Percentiles rank a stretch among this genome's conserved stretches.
Conservation (phyloP, 352 stramenopile species). For the Pythium sp. region DNA sequence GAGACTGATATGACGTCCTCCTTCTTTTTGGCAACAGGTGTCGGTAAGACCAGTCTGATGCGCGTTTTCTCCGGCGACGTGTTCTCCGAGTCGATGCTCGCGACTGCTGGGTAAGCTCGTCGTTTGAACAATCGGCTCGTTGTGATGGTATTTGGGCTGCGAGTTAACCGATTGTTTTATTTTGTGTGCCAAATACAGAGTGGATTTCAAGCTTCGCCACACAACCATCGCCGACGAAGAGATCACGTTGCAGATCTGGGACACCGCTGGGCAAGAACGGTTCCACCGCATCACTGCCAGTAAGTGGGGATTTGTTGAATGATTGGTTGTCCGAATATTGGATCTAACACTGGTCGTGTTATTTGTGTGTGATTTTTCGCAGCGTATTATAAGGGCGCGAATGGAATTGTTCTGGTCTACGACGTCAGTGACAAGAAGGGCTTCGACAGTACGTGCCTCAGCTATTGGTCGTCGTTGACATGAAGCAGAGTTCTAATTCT, state of each 20-base stretch:
- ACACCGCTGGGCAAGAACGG: constrained; percentile 92
- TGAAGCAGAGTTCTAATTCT: not conserved
- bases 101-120: constrained; percentile 81
- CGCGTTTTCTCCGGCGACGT: constrained; percentile 91
- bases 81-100: constrained; percentile 89
- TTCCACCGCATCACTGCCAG: constrained; percentile 93
- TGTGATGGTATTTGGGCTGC: constrained; percentile 2
- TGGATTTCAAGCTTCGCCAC: constrained; percentile 93
- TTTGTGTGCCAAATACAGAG: constrained; percentile 30
- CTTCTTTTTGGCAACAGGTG: constrained; percentile 33
- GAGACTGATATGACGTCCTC: constrained; percentile 10
- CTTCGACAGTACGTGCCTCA: constrained; percentile 84
- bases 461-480: no score
- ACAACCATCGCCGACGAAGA: constrained; percentile 83
- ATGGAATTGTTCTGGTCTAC: constrained; percentile 94
- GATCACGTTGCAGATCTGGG: constrained; percentile 92
- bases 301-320: constrained; percentile 32
- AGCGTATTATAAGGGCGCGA: constrained; percentile 94
- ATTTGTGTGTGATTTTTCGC: constrained; percentile 13
- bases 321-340: not conserved
- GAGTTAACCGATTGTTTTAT: not conserved
- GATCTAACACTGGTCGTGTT: constrained; percentile 15
- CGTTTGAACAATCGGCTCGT: not conserved
- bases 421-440: constrained; percentile 90
- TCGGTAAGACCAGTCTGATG: constrained; percentile 93